Conservation (phyloP, 1,139 yeast species). For the Wickerhamomyces sp. region DNA sequence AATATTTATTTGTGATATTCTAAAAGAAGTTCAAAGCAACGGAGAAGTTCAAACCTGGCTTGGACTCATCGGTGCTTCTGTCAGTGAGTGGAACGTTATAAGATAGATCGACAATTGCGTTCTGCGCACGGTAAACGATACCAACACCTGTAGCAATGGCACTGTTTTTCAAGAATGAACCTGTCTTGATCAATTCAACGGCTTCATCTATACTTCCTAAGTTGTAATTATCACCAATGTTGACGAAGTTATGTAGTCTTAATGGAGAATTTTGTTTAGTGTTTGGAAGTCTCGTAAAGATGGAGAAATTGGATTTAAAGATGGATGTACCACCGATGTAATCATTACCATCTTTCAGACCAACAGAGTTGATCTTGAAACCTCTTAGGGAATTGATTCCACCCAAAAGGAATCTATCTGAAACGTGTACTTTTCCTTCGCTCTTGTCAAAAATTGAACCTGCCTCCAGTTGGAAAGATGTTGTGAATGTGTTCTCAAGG, state of each 20-base stretch:
- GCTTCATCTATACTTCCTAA: conserved; percentile 6
- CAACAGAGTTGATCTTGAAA: conserved; percentile 66
- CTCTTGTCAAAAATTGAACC: conserved; percentile 24
- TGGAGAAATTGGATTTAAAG: conserved; percentile 24
- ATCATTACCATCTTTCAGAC: conserved; percentile 48
- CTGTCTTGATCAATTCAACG: conserved; percentile 7
- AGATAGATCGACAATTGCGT: conserved; percentile 27
- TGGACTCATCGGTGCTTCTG: conserved; percentile 24
- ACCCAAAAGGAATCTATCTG: conserved; percentile 52
- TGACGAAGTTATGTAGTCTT: conserved; percentile 23
- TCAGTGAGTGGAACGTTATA: conserved; percentile 28
- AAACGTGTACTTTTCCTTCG: conserved; percentile 22
- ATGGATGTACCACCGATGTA: conserved; percentile 26
- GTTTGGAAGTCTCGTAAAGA: conserved; percentile 27
- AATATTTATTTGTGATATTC: too few species aligned
- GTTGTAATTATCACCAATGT: conserved; percentile 21
- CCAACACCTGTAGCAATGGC: conserved; percentile 30
- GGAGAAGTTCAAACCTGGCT: conserved; percentile 29
- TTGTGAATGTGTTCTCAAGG: conserved; percentile 22
- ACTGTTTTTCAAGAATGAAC: conserved; percentile 14
- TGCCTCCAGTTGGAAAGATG: conserved; percentile 22
- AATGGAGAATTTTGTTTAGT: conserved; percentile 23
- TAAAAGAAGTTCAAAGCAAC: conserved; percentile 26
- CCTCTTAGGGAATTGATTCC: conserved; percentile 82
- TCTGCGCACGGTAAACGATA: conserved; percentile 24